phyloP scores from a whole-genome alignment of 148 eudicot genomes.

The Amaranthus hypochondriacus region DNA sequence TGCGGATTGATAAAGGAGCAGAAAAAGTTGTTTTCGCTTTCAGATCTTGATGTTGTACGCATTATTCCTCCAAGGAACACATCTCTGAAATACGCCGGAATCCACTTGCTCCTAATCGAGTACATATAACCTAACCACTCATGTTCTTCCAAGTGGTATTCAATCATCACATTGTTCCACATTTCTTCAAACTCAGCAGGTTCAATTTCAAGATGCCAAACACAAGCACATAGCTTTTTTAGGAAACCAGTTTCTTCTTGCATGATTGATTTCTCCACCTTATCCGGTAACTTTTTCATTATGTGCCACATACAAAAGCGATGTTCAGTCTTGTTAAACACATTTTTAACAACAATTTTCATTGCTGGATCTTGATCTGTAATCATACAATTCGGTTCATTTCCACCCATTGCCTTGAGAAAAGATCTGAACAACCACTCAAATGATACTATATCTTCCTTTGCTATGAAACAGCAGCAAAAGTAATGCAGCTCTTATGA shows the following conservation, averaged over 20 bases:
- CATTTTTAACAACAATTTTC: background rate
- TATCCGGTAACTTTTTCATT: background rate
- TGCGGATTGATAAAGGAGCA: background rate
- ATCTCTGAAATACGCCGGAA: constrained; percentile 10
- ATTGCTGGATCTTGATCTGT: constrained; percentile 11
- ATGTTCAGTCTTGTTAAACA: background rate
- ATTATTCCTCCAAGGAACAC: background rate
- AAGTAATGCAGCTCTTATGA: background rate
- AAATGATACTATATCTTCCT: background rate
- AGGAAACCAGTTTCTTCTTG: background rate
- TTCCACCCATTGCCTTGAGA: background rate
- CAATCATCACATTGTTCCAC: background rate
- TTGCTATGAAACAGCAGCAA: background rate
- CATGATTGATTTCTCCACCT: background rate
- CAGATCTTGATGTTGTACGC: background rate
- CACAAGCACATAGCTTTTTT: background rate
- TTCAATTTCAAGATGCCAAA: background rate
- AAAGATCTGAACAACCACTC: background rate
- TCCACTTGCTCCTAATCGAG: background rate
- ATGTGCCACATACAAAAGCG: constrained; percentile 8
- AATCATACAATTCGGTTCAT: background rate
- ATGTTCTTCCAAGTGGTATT: background rate
- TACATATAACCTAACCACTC: background rate
- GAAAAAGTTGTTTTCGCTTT: background rate
- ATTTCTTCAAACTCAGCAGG: background rate